Evolutionary conservation across 2,329 filamentous ascomycete genomes (phyloP).

Genomic region (Chaetomiaceae sp.): DNA sequence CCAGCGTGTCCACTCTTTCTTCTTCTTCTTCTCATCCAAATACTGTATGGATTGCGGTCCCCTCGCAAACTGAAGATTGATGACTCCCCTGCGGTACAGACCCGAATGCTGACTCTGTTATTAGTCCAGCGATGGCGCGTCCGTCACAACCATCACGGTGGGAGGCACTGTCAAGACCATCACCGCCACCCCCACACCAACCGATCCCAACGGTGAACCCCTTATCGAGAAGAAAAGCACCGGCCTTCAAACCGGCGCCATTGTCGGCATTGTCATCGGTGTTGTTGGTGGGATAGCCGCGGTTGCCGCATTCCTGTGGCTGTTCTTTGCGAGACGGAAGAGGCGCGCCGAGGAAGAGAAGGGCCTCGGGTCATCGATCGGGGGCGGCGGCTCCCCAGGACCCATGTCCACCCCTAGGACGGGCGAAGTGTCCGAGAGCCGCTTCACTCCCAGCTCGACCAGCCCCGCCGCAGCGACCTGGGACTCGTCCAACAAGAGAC

Average conservation of each 20-base stretch:
- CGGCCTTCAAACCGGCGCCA: slow-evolving; percentile 42
- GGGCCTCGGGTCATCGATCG: slow-evolving; percentile 42
- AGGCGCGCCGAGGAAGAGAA: slow-evolving; percentile 40
- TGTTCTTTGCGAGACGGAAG: slow-evolving; percentile 33
- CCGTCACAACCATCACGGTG: slow-evolving; percentile 50
- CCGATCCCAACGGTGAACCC: slow-evolving; percentile 13
- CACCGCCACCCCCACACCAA: slow-evolving; percentile 43
- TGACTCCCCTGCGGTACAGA: not conserved
- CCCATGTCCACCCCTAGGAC: slow-evolving; percentile 40
- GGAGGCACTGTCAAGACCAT: slow-evolving; percentile 51
- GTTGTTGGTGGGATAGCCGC: slow-evolving; percentile 42
- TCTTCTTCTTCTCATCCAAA: slow-evolving; percentile 31
- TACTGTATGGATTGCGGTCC: slow-evolving; percentile 35
- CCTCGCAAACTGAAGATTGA: slow-evolving; percentile 8
- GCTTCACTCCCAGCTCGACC: slow-evolving; percentile 1
- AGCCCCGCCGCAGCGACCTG: slow-evolving; percentile 22
- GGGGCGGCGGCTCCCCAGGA: slow-evolving; percentile 48
- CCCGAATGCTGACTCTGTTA: no score
- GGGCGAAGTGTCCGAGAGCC: slow-evolving; percentile 16
- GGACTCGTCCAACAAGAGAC: slow-evolving; percentile 37
- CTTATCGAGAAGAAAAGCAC: slow-evolving; percentile 17
- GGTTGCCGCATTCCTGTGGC: slow-evolving; percentile 38
- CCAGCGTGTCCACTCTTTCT: slow-evolving; percentile 24
- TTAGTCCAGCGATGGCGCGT: slow-evolving; percentile 17
- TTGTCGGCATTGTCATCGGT: slow-evolving; percentile 50